Base-by-base conservation (phyloP, 1,139 yeast genomes). In the Tardiomyces blankii region DNA sequence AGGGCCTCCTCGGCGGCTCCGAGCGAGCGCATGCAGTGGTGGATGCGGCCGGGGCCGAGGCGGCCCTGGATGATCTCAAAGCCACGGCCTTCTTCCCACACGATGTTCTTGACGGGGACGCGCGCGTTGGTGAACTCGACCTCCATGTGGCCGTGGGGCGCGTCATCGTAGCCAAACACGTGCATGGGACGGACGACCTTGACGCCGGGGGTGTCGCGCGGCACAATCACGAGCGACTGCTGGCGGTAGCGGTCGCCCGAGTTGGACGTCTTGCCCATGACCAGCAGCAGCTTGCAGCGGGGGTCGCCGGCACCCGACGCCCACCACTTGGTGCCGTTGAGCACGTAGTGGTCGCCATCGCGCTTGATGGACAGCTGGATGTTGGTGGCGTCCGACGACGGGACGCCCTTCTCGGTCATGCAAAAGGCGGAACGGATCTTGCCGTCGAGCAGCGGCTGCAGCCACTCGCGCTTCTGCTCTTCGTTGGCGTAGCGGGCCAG, bases 271-370 rank as follows among this genome's bases (percentile, higher is more conserved):
- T 78, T 72, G 52, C 83, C 81, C 82, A 81, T 78, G n/a, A 77
- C 75, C 45, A 81, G 67, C 81, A 84, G 77, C 16, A 64, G 43
- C 32, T 68, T 56, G 60, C 80, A 73, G 48, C 82, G 69, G 21
- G 85, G 85, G 60, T 81, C 86, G 18, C 84, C 86, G 35, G 85
- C 86, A 27, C 86, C 86, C 0, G 84, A 77, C 2, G 84, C 82
- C 73, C 81, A 80, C 87, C 87, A 81, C 59, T 81, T 81, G 51
- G 78, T 71, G 11, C 88, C 88, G 51, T 77, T 77, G 42, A 81
- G 55, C 2, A 78, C 77, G 53, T 72, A 77, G 52, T 76, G 70
- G 2, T 77, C 77, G 6, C 65, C 64, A 42, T 76, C 75, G 23
- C 58, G 57, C 28, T 52, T 51, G 41, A 82, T 81, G 32, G 70